Percentiles rank a stretch among this genome's conserved stretches.
These are phyloP conservation scores for Globisporangium nagaii DNA, from an alignment of 352 stramenopile genomes.

Conservation along the genomic window DNA sequence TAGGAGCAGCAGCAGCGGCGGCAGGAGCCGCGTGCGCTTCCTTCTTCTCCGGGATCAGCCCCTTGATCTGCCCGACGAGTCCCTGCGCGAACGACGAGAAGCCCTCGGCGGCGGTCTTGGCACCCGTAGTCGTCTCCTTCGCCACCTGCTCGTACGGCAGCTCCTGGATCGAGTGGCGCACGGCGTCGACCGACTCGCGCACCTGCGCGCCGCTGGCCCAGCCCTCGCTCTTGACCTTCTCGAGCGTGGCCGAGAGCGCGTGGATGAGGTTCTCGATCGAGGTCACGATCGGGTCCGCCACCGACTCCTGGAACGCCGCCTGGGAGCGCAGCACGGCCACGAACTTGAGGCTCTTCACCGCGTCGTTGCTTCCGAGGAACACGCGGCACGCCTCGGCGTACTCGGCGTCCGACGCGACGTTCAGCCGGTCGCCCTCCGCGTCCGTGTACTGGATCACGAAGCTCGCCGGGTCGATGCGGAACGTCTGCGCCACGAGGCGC, in stretches of 20 bases:
- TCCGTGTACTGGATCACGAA: constrained; percentile 76
- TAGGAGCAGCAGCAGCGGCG: not conserved
- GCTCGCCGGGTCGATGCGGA: constrained; percentile 31
- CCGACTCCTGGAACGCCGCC: constrained; percentile 36
- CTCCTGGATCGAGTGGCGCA: constrained; percentile 33
- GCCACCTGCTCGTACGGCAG: constrained; percentile 37
- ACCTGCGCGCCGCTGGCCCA: constrained; percentile 8
- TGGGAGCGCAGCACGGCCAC: constrained; percentile 37
- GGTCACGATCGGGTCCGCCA: constrained; percentile 47
- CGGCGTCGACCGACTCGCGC: constrained; percentile 23
- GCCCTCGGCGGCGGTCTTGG: constrained; percentile 36
- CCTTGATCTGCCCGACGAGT: constrained; percentile 60
- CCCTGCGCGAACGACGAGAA: constrained; percentile 68
- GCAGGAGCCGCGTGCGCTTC: too few species aligned
- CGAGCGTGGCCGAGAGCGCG: constrained; percentile 39
- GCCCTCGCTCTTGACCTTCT: constrained; percentile 48
- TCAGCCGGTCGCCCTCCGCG: constrained; percentile 52
- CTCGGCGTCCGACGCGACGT: constrained; percentile 60
- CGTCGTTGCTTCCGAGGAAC: constrained; percentile 27
- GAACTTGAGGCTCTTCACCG: constrained; percentile 67
- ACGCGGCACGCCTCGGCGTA: constrained; percentile 53
- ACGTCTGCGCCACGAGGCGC: constrained; percentile 55
- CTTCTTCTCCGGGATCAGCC: constrained; percentile 56
- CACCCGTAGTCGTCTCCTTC: constrained; percentile 26
- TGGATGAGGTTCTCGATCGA: constrained; percentile 58